Conservation (phyloP, 306 rosid genomes). For the Alnus glutinosa region DNA sequence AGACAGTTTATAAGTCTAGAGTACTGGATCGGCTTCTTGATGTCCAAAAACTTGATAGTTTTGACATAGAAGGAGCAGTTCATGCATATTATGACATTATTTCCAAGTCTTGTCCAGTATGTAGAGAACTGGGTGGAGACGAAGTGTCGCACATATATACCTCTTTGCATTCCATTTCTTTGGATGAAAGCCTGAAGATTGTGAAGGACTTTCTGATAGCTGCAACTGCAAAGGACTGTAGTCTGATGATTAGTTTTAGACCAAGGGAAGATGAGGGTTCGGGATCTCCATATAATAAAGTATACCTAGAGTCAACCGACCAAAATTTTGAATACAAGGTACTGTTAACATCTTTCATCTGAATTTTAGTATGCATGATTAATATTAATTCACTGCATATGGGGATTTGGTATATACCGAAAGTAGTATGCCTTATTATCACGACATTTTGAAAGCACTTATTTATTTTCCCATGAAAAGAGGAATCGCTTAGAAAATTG, state of each 20-base stretch:
- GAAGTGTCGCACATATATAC: conserved; percentile 40
- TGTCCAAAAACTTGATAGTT: conserved; percentile 78
- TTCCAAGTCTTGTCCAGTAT: conserved; percentile 65
- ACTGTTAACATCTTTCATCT: conserved; percentile 12
- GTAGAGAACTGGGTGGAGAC: conserved; percentile 55
- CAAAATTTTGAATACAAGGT: conserved; percentile 88
- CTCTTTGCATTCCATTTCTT: conserved; percentile 71
- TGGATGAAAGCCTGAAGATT: conserved; percentile 74
- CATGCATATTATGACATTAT: conserved; percentile 83
- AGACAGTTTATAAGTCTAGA: conserved; percentile 59
- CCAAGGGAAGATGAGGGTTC: conserved; percentile 47
- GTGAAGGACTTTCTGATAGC: conserved; percentile 81
- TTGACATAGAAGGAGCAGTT: conserved; percentile 93
- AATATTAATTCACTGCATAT: background rate
- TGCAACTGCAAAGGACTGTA: conserved; percentile 91
- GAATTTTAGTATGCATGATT: background rate
- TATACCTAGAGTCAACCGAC: conserved; percentile 60
- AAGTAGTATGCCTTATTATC: background rate
- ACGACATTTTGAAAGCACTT: background rate
- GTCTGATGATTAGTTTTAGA: conserved; percentile 84
- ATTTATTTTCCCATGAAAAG: background rate
- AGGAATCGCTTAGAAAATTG: background rate
- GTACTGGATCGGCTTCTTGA: conserved; percentile 69
- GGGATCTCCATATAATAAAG: conserved; percentile 42
- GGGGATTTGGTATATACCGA: background rate